phyloP scores from a whole-genome alignment of 768 basidiomycete species.

The Mycena vulgaris region DNA sequence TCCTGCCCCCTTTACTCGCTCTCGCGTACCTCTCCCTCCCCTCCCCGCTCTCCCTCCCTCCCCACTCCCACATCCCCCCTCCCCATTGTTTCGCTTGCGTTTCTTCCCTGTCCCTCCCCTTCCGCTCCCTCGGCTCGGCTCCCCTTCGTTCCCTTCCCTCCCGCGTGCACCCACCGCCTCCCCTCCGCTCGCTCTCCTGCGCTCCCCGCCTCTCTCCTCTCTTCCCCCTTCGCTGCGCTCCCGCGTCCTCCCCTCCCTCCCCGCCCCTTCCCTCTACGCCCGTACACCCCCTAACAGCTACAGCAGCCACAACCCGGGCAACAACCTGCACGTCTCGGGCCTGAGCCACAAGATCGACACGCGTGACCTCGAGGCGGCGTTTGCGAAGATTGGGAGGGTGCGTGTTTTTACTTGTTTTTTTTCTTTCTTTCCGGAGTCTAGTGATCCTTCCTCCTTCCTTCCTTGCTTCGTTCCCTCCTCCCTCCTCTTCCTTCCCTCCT shows the following conservation, averaged over 20 bases:
- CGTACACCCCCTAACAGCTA: conserved; percentile 58
- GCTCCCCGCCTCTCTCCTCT: conserved; percentile 26
- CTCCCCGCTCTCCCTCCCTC: too few species aligned
- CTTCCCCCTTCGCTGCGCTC: not conserved
- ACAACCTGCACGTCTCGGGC: conserved; percentile 76
- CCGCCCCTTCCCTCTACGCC: conserved; percentile 16
- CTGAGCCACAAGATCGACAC: conserved; percentile 77
- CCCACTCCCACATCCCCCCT: too few species aligned
- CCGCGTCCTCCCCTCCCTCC: not conserved
- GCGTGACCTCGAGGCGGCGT: conserved; percentile 89
- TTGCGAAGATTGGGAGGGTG: conserved; percentile 90
- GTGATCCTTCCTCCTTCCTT: not conserved
- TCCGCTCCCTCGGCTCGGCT: too few species aligned
- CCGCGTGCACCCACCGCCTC: not conserved
- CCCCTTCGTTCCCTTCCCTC: conserved; percentile 30
- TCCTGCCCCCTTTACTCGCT: too few species aligned
- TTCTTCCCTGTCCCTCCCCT: too few species aligned
- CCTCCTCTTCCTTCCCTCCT: not conserved
- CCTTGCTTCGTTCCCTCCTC: conserved; percentile 37
- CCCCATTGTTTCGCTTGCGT: too few species aligned
- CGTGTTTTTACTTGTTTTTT: not conserved
- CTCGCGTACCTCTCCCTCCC: too few species aligned
- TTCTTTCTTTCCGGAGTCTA: not conserved
- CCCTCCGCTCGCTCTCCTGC: not conserved
- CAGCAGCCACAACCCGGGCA: conserved; percentile 75